Base-by-base conservation (phyloP, 345 rosid species). In the Ceriops zippeliana region DNA sequence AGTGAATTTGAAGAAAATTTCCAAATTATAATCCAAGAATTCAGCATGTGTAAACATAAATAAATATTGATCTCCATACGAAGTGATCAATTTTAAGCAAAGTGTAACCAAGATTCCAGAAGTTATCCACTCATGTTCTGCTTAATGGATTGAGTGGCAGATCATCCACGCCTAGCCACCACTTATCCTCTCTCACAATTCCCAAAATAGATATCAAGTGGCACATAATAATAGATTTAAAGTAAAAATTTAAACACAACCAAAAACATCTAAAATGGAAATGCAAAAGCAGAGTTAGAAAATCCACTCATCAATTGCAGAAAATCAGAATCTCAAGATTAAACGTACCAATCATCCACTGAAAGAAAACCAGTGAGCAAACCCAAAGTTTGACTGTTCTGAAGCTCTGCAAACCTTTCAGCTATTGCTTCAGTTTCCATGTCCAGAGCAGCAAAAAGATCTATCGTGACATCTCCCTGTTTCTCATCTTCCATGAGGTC, bases 401-500 rank as follows among this genome's bases (percentile, higher is more conserved):
- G 93, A 68, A 96, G 90, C 78, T 96, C 98, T 2, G 90, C 67
- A 67, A 79, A 79, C 75, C 89, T 80, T 76, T 90, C 98, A 69
- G 83, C 72, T 13, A 90, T 91, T 62, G 99, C 98, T 73, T 90
- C 98, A 72, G 83, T 78, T 86, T 96, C 99, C 93, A 90, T 75
- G 80, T 96, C 99, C 63, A 89, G 68, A 67, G 98, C 92, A 74
- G 98, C 75, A 83, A 82, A 96, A 67, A 92, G 91, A 84, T 96
- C 99, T 70, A 90, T 61, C 5, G 89, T 88, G 66, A 96, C 92
- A 80, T 96, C 98, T 80, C 90, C 99, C 83, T 82, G 99, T 69
- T 96, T 96, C 77, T 96, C 99, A 47, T 96, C 99, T 69, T 96
- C 99, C 98, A 95, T 91, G 73, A 96, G 93, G 84, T 96, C 99